Base-by-base conservation (phyloP, 1,139 yeast species). In the Spathaspora sp. region DNA sequence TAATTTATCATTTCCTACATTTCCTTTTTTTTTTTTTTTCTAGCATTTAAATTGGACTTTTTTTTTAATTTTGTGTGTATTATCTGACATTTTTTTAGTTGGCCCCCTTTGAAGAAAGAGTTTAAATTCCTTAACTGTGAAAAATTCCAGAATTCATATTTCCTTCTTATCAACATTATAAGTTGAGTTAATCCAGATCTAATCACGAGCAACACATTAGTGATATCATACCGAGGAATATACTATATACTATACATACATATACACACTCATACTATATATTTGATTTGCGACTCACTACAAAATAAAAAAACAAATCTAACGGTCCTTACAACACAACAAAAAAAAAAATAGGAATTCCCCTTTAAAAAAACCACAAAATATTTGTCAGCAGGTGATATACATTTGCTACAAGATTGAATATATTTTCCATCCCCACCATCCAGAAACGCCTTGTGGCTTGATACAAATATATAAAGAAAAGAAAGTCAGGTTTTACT, bases 121-220 rank as follows among this genome's bases (percentile, higher is more conserved):
- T 11, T 31, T 15, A 31, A 31, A 31, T 31, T 31, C 36, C 36
- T 31, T 31, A 31, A 31, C 36, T 31, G 36, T 31, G 36, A 31
- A 31, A 31, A 31, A 31, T 31, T 31, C 15, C 36, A 31, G 36
- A 31, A 13, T 13, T 31, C 36, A 31, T 31, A 31, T 31, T 31
- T 31, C 36, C 36, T 31, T 31, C 36, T 31, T 31, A 31, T 31
- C 36, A 31, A 31, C n/a, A n/a, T n/a, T n/a, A n/a, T n/a, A n/a
- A n/a, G n/a, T n/a, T n/a, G n/a, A n/a, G n/a, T n/a, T 27, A 27
- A 10, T 6, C 31, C 13, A 27, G 6, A 27, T 11, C 31, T 4
- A 20, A 20, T 20, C 23, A 20, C 4, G 7, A 20, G 23, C 4
- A 20, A 20, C 23, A 20, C 7, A 20, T 20, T 7, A 20, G 4